These are phyloP conservation scores for Nannochloropsis salina DNA, from an alignment of 108 stramenopile species.

Conservation along the genomic window DNA sequence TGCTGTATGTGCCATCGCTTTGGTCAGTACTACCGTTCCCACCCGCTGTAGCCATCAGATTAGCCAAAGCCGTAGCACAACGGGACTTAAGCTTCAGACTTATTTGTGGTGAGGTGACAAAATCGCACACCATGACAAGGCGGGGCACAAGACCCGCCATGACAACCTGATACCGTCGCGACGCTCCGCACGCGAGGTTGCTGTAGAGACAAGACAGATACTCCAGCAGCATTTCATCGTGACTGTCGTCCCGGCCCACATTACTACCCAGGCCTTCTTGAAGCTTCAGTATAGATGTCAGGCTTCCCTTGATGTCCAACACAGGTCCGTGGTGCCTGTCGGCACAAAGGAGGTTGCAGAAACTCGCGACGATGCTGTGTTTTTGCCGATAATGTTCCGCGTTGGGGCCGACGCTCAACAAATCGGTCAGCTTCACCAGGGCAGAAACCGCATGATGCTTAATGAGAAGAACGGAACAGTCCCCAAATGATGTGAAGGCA, in stretches of 20 bases:
- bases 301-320: not conserved
- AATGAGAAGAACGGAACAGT: not conserved
- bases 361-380: constrained; percentile 1
- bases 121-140: not conserved
- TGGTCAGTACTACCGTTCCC: not conserved
- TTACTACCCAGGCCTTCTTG: not conserved
- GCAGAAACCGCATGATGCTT: not conserved
- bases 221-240: constrained; percentile 18
- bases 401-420: not conserved
- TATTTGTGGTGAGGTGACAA: not conserved
- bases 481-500: not conserved
- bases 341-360: not conserved
- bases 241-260: not conserved
- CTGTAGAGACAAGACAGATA: constrained; percentile 17
- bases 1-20: not conserved
- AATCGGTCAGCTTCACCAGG: not conserved
- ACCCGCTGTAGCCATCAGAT: not conserved
- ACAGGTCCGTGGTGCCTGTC: not conserved
- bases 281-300: not conserved
- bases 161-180: not conserved
- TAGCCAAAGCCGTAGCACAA: constrained; percentile 16
- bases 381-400: not conserved
- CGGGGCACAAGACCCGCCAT: not conserved
- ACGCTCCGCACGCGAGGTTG: not conserved
- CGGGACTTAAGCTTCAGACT: not conserved